phyloP scores from a whole-genome alignment of 148 eudicot species.

The Rhododendron ovatum region DNA sequence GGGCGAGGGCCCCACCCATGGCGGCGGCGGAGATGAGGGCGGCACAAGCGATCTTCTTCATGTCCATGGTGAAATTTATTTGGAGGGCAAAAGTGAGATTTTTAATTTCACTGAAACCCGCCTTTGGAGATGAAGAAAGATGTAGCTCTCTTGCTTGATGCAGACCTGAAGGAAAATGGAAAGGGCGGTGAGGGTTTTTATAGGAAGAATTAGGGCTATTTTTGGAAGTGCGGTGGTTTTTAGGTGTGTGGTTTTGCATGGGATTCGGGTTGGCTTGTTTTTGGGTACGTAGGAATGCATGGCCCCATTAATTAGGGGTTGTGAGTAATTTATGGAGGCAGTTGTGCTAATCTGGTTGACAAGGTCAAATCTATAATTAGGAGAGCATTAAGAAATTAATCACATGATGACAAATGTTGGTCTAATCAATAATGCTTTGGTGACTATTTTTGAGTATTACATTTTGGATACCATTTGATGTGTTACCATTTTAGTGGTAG shows the following conservation, averaged over 20 bases:
- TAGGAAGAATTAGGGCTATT: background rate
- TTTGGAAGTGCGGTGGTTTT: background rate
- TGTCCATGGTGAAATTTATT: slow-evolving; percentile 1
- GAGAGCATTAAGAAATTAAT: background rate
- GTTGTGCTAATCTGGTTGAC: background rate
- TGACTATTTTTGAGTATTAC: too few species aligned
- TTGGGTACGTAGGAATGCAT: background rate
- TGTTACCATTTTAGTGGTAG: too few species aligned
- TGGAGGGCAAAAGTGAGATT: background rate
- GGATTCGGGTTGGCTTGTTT: background rate
- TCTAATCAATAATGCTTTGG: too few species aligned
- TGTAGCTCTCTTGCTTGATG: background rate
- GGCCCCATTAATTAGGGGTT: background rate
- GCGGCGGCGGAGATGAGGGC: slow-evolving; percentile 13
- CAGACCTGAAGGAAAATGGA: slow-evolving; percentile 13
- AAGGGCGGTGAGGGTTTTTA: background rate
- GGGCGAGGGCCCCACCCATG: slow-evolving; percentile 6
- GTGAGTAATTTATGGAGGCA: background rate
- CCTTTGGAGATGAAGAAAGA: slow-evolving; percentile 12
- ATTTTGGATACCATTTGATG: too few species aligned
- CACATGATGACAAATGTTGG: too few species aligned
- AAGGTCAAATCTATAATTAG: background rate
- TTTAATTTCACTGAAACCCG: background rate
- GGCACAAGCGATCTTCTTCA: slow-evolving; percentile 19
- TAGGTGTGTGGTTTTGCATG: slow-evolving; percentile 1